Percentiles rank a stretch among this genome's conserved stretches.
Evolutionary conservation across 176 grass and related monocot species (phyloP).

Genomic region (Rhipidocladum racemiflorum): DNA sequence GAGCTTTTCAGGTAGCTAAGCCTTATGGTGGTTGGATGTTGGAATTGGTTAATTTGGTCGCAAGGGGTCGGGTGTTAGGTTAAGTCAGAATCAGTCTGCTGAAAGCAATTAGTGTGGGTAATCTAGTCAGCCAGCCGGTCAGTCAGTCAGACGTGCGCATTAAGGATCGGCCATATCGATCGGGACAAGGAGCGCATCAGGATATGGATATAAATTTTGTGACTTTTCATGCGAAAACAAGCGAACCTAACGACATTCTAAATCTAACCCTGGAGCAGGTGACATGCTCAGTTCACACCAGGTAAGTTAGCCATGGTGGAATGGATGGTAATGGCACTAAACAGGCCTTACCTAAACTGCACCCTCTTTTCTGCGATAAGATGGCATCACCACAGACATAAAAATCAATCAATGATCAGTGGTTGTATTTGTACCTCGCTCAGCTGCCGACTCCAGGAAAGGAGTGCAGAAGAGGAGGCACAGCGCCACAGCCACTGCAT

Average conservation of each 20-base stretch:
- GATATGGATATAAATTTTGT: neutral
- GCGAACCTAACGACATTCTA: neutral
- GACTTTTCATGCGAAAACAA: neutral
- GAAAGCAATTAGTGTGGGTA: neutral
- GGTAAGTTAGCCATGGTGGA: neutral
- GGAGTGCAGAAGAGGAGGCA: neutral
- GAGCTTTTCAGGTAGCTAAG: neutral
- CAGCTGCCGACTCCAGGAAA: constrained; percentile 14
- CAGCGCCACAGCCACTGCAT: neutral
- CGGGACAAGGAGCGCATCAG: neutral
- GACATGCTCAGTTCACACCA: too few relatives aligned
- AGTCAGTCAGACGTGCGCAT: neutral
- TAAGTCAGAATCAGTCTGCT: neutral
- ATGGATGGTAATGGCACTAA: neutral
- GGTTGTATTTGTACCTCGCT: neutral
- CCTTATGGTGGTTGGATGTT: neutral
- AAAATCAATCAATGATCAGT: neutral
- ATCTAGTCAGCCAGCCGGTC: neutral
- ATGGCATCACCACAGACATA: neutral
- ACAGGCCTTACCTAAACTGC: neutral
- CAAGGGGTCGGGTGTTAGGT: neutral
- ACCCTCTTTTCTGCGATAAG: neutral
- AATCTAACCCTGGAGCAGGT: neutral
- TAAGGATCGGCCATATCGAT: neutral
- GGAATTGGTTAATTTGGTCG: neutral